These are phyloP conservation scores for Podospora tetraspora DNA, from an alignment of 495 filamentous ascomycete genomes.

Conservation along the genomic window DNA sequence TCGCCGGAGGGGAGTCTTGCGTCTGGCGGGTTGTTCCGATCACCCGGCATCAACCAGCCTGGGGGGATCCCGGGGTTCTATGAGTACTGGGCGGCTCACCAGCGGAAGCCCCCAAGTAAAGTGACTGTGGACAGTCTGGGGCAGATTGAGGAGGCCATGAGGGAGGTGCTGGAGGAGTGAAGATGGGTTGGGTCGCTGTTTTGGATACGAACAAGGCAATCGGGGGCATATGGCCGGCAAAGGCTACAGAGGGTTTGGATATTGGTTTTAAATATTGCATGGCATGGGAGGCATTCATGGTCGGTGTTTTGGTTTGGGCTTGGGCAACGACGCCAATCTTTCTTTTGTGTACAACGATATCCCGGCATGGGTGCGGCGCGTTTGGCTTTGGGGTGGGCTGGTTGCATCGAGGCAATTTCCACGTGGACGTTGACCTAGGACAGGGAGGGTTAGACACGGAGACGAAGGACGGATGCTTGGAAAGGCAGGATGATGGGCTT, in stretches of 20 bases:
- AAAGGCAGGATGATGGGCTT: neutral
- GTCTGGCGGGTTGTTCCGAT: constrained; percentile 25
- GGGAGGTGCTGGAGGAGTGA: constrained; percentile 35
- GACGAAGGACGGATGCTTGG: neutral
- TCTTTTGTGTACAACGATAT: constrained; percentile 8
- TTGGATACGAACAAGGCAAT: neutral
- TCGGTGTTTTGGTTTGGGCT: constrained; percentile 4
- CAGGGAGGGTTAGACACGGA: neutral
- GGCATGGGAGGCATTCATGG: neutral
- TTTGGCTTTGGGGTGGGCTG: neutral
- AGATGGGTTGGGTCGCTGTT: neutral
- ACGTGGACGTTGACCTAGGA: neutral
- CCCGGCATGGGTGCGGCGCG: constrained; percentile 2
- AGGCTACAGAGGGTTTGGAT: neutral
- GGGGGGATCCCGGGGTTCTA: constrained; percentile 49
- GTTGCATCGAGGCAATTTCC: neutral
- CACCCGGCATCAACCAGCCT: constrained; percentile 50
- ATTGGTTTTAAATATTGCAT: neutral
- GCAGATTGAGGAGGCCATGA: constrained; percentile 35
- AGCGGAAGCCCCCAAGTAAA: constrained; percentile 37
- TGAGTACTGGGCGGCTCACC: constrained; percentile 36
- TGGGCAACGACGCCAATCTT: neutral
- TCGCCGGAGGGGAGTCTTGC: constrained; percentile 22
- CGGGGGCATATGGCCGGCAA: neutral
- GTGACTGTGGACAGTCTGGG: constrained; percentile 39